Evolutionary conservation across 805 yeast species (phyloP).

Genomic region (Wickerhamiella brachini): DNA sequence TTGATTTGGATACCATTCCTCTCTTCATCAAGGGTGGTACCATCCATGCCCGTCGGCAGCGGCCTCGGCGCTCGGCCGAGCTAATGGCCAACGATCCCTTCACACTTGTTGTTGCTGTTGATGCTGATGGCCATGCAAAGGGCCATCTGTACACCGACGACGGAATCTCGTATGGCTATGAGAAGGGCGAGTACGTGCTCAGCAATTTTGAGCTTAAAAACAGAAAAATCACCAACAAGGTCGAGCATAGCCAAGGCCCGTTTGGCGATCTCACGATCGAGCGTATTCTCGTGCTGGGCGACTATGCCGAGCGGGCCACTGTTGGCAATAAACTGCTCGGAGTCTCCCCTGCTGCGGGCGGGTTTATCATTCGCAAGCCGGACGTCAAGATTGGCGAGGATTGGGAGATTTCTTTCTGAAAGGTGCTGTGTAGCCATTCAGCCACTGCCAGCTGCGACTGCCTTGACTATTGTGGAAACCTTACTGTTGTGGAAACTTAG

Average conservation of each 20-base stretch:
- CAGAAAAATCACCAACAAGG: slow-evolving; percentile 12
- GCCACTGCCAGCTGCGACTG: no score
- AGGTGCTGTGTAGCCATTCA: no score
- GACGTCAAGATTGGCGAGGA: slow-evolving; percentile 30
- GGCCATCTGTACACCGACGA: slow-evolving; percentile 70
- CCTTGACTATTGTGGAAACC: no score
- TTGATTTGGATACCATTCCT: slow-evolving; percentile 53
- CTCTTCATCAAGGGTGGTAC: slow-evolving; percentile 67
- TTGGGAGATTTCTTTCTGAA: slow-evolving; percentile 33
- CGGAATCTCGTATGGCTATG: slow-evolving; percentile 55
- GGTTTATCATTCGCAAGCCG: slow-evolving; percentile 37
- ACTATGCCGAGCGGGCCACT: slow-evolving; percentile 24
- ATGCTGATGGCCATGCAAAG: slow-evolving; percentile 33
- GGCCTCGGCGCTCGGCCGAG: slow-evolving; percentile 67
- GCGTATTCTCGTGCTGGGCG: slow-evolving; percentile 20
- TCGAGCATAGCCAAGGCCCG: slow-evolving; percentile 7
- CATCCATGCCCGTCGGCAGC: slow-evolving; percentile 49
- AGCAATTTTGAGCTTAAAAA: slow-evolving; percentile 28
- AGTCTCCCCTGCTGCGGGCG: slow-evolving; percentile 10
- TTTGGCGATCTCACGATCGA: slow-evolving; percentile 13
- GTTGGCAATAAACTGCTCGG: slow-evolving; percentile 11
- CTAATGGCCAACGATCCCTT: slow-evolving; percentile 71
- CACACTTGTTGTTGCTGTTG: slow-evolving; percentile 51
- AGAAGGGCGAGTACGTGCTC: slow-evolving; percentile 36
- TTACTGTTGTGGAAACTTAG: no score